These are phyloP conservation scores for Exophiala aquamarina DNA, from an alignment of 2,329 filamentous ascomycete genomes.

Conservation along the genomic window DNA sequence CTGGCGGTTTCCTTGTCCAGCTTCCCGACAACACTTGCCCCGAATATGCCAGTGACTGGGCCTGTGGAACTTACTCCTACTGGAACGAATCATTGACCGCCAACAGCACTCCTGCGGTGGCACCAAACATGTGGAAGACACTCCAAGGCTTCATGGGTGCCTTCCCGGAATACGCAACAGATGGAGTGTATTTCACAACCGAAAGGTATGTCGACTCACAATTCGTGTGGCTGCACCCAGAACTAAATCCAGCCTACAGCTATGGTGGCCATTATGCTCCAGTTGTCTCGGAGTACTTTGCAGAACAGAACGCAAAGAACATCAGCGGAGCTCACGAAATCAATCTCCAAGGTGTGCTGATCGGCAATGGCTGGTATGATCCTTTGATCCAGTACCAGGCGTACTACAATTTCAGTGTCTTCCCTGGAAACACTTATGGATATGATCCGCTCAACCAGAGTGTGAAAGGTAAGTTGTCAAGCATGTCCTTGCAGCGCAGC, in stretches of 20 bases:
- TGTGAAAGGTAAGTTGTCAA: constrained; percentile 38
- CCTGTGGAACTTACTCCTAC: constrained; percentile 27
- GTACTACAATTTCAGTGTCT: constrained; percentile 40
- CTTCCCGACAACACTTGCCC: constrained; percentile 27
- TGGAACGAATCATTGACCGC: constrained; percentile 26
- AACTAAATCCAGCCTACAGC: constrained; percentile 87
- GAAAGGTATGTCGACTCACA: constrained; percentile 73
- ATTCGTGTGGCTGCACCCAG: constrained; percentile 84
- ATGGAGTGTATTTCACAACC: constrained; percentile 56
- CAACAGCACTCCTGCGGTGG: constrained; percentile 26
- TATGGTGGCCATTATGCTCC: constrained; percentile 62
- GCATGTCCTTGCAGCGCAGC: constrained; percentile 26
- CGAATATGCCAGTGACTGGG: constrained; percentile 24
- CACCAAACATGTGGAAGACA: constrained; percentile 29
- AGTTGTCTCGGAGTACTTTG: constrained; percentile 46
- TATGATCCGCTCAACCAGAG: constrained; percentile 30
- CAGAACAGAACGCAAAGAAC: constrained; percentile 36
- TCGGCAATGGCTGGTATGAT: constrained; percentile 42
- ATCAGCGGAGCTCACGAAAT: constrained; percentile 27
- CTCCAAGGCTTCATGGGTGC: constrained; percentile 29
- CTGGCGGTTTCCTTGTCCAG: constrained; percentile 16
- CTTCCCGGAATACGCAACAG: constrained; percentile 27
- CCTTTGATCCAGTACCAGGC: constrained; percentile 39
- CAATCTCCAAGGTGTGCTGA: constrained; percentile 34
- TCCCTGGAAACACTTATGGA: constrained; percentile 38